These are phyloP conservation scores for Verticillium dahliae DNA, from an alignment of 2,329 filamentous ascomycete species.

Conservation along the genomic window DNA sequence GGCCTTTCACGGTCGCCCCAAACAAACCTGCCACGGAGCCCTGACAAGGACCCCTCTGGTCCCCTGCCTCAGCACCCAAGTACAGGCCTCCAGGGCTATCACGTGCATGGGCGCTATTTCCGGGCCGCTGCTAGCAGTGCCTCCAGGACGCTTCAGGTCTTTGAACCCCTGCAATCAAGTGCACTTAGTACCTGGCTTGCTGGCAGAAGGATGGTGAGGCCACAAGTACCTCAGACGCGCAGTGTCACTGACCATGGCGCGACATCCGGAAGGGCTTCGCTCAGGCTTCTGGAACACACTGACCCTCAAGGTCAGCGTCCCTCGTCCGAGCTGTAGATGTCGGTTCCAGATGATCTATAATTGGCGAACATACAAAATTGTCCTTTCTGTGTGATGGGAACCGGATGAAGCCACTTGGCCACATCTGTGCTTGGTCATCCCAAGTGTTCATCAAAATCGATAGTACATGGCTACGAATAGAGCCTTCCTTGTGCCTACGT, in stretches of 20 bases:
- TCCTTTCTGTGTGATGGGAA: neutral
- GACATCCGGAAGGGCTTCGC: neutral
- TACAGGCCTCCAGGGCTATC: neutral
- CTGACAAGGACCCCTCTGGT: neutral
- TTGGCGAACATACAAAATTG: neutral
- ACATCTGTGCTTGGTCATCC: neutral
- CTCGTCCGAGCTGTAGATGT: neutral
- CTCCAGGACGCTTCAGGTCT: neutral
- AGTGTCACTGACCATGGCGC: neutral
- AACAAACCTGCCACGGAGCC: neutral
- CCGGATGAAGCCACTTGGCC: too few relatives aligned
- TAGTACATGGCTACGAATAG: too few relatives aligned
- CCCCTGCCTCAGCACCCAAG: neutral
- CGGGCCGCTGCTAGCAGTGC: neutral
- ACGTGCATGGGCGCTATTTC: slow-evolving; percentile 7
- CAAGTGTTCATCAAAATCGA: neutral
- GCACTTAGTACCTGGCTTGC: neutral
- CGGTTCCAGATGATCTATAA: neutral
- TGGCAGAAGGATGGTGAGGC: neutral
- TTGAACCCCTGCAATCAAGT: neutral
- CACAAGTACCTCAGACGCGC: neutral
- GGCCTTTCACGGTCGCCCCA: neutral
- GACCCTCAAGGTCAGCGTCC: neutral
- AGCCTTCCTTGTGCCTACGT: neutral
- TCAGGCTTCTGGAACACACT: neutral